phyloP scores from a whole-genome alignment of 1,284 basidiomycete genomes.

The Spongiforma sp. region DNA sequence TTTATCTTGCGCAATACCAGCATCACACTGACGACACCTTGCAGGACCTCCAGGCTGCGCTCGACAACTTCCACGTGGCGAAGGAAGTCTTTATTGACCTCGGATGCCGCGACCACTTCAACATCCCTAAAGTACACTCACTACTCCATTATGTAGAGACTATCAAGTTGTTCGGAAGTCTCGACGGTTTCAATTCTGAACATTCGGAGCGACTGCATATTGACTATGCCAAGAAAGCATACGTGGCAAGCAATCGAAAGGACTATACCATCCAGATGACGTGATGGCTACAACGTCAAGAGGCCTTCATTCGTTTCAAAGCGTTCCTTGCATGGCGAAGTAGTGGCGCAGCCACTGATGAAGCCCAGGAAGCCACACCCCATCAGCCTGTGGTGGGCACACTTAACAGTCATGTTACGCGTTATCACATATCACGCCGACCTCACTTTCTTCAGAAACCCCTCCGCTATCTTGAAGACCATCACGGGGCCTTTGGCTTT shows the following conservation, averaged over 20 bases:
- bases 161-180: constrained; percentile 9
- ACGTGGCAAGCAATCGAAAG: constrained; percentile 10
- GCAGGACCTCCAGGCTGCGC: background rate
- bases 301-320: constrained; percentile 5
- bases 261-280: constrained; percentile 17
- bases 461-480: background rate
- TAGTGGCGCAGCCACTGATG: background rate
- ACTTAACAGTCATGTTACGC: background rate
- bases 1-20: constrained; percentile 2
- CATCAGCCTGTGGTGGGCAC: background rate
- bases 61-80: background rate
- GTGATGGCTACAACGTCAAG: constrained; percentile 10
- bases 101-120: background rate
- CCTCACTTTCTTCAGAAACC: constrained; percentile 1
- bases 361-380: background rate
- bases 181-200: constrained; percentile 21
- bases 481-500: background rate
- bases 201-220: constrained; percentile 22
- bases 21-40: background rate
- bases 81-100: constrained; percentile 2
- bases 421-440: background rate
- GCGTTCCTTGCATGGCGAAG: background rate
- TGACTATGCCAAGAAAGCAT: constrained; percentile 23
- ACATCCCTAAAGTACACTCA: constrained; percentile 11
- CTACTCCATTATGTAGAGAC: constrained; percentile 15